Evolutionary conservation across 768 basidiomycete species (phyloP).

Genomic region (Nevesoporus exiguus): DNA sequence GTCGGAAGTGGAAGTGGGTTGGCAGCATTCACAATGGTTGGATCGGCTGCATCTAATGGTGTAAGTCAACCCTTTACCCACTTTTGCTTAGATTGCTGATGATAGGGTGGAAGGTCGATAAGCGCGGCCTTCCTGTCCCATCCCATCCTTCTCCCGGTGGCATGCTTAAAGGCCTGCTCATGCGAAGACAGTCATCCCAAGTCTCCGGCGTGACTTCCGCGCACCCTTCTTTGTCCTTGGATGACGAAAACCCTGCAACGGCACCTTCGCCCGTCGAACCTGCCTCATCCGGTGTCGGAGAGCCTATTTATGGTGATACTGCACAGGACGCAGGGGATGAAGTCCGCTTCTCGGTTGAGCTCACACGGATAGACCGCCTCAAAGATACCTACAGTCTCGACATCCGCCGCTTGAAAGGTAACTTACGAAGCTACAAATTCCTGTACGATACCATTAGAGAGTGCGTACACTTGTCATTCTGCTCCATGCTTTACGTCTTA

Average conservation of each 20-base stretch:
- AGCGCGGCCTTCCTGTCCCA: conserved; percentile 82
- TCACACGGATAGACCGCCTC: conserved; percentile 86
- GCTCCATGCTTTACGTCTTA: conserved; percentile 7
- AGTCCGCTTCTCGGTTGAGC: conserved; percentile 93
- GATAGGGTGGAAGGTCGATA: conserved; percentile 62
- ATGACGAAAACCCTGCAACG: conserved; percentile 34
- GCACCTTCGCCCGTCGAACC: conserved; percentile 35
- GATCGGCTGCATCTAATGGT: conserved; percentile 82
- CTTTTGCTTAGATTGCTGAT: conserved; percentile 7
- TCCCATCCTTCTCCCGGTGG: conserved; percentile 69
- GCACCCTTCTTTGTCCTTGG: conserved; percentile 49
- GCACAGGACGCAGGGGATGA: conserved; percentile 87
- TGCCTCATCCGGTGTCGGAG: conserved; percentile 34
- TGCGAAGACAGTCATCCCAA: conserved; percentile 89
- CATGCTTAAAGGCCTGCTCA: conserved; percentile 83
- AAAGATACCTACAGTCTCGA: conserved; percentile 91
- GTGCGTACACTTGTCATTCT: conserved; percentile 46
- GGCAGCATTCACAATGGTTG: conserved; percentile 74
- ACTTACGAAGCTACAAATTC: conserved; percentile 89
- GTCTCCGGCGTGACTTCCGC: conserved; percentile 41
- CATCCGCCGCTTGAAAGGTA: conserved; percentile 88
- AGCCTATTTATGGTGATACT: conserved; percentile 75
- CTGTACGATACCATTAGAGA: conserved; percentile 84
- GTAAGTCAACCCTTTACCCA: conserved; percentile 44
- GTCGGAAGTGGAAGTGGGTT: conserved; percentile 43